Percentiles rank a stretch among this genome's conserved stretches.
phyloP scores from a whole-genome alignment of 2,329 filamentous ascomycete genomes.

The Hypomyces rosellus region DNA sequence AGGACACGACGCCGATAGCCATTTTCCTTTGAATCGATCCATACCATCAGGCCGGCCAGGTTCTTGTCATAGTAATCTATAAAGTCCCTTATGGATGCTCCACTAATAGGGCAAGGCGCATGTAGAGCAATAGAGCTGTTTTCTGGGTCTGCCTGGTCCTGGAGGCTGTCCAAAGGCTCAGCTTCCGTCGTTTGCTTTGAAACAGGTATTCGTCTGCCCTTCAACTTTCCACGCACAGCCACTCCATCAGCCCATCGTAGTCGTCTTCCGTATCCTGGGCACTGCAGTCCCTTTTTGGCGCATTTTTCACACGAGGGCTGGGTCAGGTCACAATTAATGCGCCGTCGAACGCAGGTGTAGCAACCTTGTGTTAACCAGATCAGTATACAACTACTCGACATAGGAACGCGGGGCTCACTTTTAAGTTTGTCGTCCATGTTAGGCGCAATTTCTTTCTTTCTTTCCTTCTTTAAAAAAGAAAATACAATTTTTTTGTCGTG shows the following conservation, averaged over 20 bases:
- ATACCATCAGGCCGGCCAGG: slow-evolving; percentile 25
- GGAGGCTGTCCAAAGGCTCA: slow-evolving; percentile 7
- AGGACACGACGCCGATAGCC: slow-evolving; percentile 22
- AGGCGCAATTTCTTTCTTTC: no score
- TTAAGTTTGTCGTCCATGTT: slow-evolving; percentile 1
- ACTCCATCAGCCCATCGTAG: slow-evolving; percentile 25
- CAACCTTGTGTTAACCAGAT: slow-evolving; percentile 15
- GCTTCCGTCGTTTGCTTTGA: not conserved
- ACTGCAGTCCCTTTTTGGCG: slow-evolving; percentile 21
- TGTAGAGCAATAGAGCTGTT: no score
- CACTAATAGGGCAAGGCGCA: slow-evolving; percentile 3
- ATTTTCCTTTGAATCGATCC: slow-evolving; percentile 25
- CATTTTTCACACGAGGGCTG: slow-evolving; percentile 23
- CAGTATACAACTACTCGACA: not conserved
- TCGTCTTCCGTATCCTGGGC: slow-evolving; percentile 21
- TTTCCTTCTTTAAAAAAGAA: no score
- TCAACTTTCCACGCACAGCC: slow-evolving; percentile 21
- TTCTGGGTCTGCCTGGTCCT: no score
- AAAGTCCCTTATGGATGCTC: slow-evolving; percentile 17
- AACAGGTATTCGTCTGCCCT: slow-evolving; percentile 16
- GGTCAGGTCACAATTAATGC: slow-evolving; percentile 23
- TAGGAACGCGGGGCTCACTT: not conserved
- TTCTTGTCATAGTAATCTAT: slow-evolving; percentile 25
- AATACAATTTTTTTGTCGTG: no score
- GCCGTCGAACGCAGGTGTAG: slow-evolving; percentile 22